Conservation (phyloP, 352 stramenopile genomes). For the Pythium brachiatum region DNA sequence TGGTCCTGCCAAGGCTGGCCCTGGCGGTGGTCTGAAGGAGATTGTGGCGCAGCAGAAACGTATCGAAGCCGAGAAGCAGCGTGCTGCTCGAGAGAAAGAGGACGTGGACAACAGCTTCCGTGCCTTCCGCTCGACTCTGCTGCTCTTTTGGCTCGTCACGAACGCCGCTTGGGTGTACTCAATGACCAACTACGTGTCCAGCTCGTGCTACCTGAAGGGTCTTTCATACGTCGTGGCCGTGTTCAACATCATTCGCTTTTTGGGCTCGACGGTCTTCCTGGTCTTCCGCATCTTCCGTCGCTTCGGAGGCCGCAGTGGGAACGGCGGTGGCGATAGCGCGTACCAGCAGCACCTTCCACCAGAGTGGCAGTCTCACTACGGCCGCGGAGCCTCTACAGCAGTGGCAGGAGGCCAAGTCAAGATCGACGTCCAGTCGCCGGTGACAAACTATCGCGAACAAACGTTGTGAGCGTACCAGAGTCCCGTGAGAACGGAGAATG, state of each 20-base stretch:
- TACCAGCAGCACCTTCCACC: conserved; percentile 17
- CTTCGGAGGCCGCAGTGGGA: conserved; percentile 11
- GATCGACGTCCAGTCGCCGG: conserved; percentile 18
- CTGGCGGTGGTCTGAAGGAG: conserved; percentile 38
- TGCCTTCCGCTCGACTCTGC: conserved; percentile 41
- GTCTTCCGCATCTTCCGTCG: conserved; percentile 36
- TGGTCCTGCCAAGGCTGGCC: conserved; percentile 19
- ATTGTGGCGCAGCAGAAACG: conserved; percentile 50
- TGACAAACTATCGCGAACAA: conserved; percentile 20
- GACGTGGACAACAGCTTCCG: conserved; percentile 53
- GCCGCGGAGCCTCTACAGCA: not conserved
- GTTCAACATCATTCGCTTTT: conserved; percentile 48
- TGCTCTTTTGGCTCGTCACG: conserved; percentile 51
- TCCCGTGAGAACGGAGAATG: not conserved
- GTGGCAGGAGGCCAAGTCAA: conserved; percentile 8
- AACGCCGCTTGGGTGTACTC: conserved; percentile 46
- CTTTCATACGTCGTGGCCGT: conserved; percentile 44
- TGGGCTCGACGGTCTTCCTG: conserved; percentile 35
- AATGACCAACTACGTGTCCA: conserved; percentile 43
- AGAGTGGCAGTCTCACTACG: conserved; percentile 23
- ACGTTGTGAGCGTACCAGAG: not conserved
- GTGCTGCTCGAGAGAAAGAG: conserved; percentile 34
- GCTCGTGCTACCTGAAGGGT: conserved; percentile 45
- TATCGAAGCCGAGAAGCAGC: conserved; percentile 38
- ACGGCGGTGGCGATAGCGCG: not conserved